Evolutionary conservation across 345 rosid genomes (phyloP).

Genomic region (Pistacia vera): DNA sequence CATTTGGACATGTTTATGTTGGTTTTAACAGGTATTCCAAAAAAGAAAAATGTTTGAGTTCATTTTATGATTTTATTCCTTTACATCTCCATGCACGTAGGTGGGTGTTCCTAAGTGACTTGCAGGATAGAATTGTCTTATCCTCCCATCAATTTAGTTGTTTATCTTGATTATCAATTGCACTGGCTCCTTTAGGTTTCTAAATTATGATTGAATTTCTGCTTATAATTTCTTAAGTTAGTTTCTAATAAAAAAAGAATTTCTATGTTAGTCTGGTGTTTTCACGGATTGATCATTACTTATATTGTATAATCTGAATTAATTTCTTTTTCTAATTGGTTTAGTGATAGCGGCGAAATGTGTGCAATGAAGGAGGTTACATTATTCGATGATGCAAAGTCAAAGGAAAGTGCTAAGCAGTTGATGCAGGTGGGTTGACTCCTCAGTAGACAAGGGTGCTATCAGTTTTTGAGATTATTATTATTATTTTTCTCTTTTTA

Average conservation of each 20-base stretch:
- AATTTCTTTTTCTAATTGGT: conserved; percentile 7
- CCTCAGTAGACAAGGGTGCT: not conserved
- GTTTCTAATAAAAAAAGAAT: not conserved
- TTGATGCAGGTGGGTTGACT: conserved; percentile 51
- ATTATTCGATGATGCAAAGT: conserved; percentile 63
- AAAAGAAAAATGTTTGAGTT: conserved; percentile 3
- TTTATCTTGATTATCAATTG: conserved; percentile 13
- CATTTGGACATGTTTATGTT: conserved; percentile 77
- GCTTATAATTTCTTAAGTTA: not conserved
- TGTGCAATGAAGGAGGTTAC: conserved; percentile 74
- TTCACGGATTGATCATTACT: not conserved
- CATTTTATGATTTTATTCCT: not conserved
- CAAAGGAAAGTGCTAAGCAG: conserved; percentile 67
- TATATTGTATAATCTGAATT: conserved; percentile 10
- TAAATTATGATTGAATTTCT: conserved; percentile 1
- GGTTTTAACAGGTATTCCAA: conserved; percentile 67
- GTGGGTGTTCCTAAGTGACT: not conserved
- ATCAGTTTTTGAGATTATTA: not conserved
- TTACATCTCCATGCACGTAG: not conserved
- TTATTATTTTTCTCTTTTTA: too few species aligned
- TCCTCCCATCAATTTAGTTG: not conserved
- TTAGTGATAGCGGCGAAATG: conserved; percentile 67
- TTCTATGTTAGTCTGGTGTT: not conserved
- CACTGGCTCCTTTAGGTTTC: not conserved
- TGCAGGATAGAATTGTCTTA: not conserved